A percentile compares a stretch with the other conserved stretches of the same genome.
Conservation (phyloP, 805 yeast species). For the Dipodascus albidus region DNA sequence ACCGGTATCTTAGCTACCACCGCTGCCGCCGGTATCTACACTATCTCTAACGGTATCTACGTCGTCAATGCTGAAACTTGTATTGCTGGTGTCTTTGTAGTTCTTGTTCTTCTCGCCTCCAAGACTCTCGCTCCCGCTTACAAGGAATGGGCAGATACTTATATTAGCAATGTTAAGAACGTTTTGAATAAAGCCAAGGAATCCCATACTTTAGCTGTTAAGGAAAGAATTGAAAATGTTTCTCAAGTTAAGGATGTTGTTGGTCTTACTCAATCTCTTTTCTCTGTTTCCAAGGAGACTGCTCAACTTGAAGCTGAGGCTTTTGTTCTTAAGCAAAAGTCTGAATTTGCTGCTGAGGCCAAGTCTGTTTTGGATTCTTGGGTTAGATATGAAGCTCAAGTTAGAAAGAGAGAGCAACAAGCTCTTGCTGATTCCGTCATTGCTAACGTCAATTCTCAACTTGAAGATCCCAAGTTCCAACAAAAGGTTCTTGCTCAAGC, state of each 20-base stretch:
- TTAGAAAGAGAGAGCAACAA: conserved; percentile 91
- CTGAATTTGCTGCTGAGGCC: conserved; percentile 81
- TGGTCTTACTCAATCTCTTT: conserved; percentile 79
- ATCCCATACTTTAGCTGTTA: conserved; percentile 86
- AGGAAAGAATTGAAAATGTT: conserved; percentile 82
- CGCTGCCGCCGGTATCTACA: conserved; percentile 89
- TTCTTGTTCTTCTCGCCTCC: conserved; percentile 63
- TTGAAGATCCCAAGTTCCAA: conserved; percentile 84
- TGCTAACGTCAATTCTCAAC: conserved; percentile 76
- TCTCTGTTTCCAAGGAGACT: conserved; percentile 92
- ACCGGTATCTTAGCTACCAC: conserved; percentile 92
- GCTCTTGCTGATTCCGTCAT: conserved; percentile 81
- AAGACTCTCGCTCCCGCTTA: conserved; percentile 90
- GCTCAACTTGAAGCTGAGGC: conserved; percentile 91
- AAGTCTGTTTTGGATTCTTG: conserved; percentile 94
- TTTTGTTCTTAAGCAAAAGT: conserved; percentile 85
- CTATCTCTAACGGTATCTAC: conserved; percentile 85
- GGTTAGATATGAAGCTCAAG: conserved; percentile 96
- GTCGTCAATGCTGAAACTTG: conserved; percentile 91
- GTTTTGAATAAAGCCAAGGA: conserved; percentile 79
- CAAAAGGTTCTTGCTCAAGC: conserved; percentile 84
- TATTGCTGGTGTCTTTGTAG: conserved; percentile 67
- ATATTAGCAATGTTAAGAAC: conserved; percentile 68
- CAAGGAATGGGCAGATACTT: conserved; percentile 86
- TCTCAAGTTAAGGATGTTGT: conserved; percentile 86